These are phyloP conservation scores for Acanthamoeba royreba DNA, from an alignment of 208 protist genomes.

Conservation along the genomic window DNA sequence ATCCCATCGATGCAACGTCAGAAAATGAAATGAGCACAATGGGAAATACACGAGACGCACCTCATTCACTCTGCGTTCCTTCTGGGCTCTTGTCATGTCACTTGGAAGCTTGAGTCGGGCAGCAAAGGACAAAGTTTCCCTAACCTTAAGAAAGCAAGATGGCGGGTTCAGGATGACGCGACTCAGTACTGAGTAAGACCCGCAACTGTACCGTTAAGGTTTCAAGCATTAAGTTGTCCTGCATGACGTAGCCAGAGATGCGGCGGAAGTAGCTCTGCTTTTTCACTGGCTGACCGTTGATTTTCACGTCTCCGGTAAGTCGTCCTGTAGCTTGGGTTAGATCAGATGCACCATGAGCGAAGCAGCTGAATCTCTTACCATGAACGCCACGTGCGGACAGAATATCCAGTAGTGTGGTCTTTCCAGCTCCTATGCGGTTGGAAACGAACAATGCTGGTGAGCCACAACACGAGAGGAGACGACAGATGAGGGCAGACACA, in stretches of 20 bases:
- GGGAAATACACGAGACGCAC: no score
- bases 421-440: background rate
- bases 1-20: no score
- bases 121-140: background rate
- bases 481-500: background rate
- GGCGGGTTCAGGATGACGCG: background rate
- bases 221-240: background rate
- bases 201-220: background rate
- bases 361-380: background rate
- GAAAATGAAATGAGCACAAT: no score
- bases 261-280: background rate
- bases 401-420: conserved; percentile 21
- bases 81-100: background rate
- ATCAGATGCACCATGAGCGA: background rate
- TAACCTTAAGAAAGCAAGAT: background rate
- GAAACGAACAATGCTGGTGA: no score
- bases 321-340: background rate
- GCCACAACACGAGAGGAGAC: no score
- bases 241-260: background rate
- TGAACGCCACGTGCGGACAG: background rate
- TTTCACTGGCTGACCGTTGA: background rate
- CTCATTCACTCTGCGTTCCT: background rate
- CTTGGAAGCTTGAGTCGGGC: background rate
- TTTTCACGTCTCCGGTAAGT: background rate
- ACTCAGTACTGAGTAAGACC: background rate